A percentile compares a stretch with the other conserved stretches of the same genome.
Evolutionary conservation across 805 yeast species (phyloP).

Genomic region (Brettanomyces naardenensis): DNA sequence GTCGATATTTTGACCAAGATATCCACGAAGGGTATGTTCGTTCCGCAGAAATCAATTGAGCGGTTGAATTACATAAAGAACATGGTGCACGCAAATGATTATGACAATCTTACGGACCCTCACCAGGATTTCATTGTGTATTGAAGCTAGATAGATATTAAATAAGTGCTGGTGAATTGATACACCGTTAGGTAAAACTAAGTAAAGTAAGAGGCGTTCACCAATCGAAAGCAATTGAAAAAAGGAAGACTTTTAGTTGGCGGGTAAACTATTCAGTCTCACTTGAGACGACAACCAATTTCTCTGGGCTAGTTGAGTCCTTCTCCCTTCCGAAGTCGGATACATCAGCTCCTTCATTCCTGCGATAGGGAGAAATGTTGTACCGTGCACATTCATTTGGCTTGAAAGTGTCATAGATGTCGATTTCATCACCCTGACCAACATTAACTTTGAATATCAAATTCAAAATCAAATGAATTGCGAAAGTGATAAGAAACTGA

Average conservation of each 20-base stretch:
- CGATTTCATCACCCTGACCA: slow-evolving; percentile 13
- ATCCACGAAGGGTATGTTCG: slow-evolving; percentile 4
- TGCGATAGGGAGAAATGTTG: neutral
- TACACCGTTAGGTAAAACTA: too few species aligned
- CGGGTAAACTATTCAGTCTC: too few species aligned
- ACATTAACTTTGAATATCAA: slow-evolving; percentile 27
- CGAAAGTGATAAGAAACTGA: slow-evolving; percentile 32
- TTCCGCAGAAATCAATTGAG: neutral
- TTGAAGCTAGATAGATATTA: too few species aligned
- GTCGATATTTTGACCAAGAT: neutral
- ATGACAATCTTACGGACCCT: slow-evolving; percentile 1
- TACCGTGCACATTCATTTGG: neutral
- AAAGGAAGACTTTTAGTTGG: too few species aligned
- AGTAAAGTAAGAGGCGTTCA: too few species aligned
- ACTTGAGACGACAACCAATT: neutral
- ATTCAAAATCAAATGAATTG: slow-evolving; percentile 28
- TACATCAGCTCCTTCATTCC: too few species aligned
- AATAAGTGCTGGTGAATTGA: too few species aligned
- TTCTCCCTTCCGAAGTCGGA: neutral
- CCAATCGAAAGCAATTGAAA: too few species aligned
- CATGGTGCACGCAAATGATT: neutral
- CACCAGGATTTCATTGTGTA: slow-evolving; percentile 12
- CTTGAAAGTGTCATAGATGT: slow-evolving; percentile 2
- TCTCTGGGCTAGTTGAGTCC: neutral
- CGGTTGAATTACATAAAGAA: slow-evolving; percentile 1